Percentiles rank a stretch among this genome's conserved stretches.
Evolutionary conservation across 73 alveolate genomes (phyloP).

Genomic region (Paramecium biaurelia): DNA sequence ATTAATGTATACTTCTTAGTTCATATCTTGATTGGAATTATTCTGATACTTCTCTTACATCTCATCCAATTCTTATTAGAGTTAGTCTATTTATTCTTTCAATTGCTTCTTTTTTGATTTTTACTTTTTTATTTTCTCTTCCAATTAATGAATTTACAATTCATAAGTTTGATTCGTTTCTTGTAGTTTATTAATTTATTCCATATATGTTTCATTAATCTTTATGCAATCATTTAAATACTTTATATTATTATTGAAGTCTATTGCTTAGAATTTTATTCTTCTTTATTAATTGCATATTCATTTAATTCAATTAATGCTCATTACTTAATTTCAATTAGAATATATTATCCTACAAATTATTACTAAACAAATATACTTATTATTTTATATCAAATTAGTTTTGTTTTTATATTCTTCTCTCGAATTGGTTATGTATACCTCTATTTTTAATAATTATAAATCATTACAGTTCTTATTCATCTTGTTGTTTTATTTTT

Average conservation of each 20-base stretch:
- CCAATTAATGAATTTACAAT: neutral
- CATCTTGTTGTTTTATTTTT: neutral
- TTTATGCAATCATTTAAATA: neutral
- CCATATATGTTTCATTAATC: slow-evolving; percentile 16
- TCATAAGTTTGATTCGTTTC: neutral
- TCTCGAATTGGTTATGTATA: neutral
- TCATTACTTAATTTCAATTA: neutral
- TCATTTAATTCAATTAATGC: neutral
- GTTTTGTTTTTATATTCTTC: neutral
- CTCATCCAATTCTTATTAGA: slow-evolving; percentile 5
- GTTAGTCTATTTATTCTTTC: neutral
- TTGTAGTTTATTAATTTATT: neutral
- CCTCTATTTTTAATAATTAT: neutral
- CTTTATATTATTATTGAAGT: neutral
- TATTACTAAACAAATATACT: neutral
- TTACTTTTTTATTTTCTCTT: slow-evolving; percentile 19
- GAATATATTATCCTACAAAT: neutral
- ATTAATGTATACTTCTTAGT: neutral
- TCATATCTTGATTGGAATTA: neutral
- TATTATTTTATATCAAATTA: neutral
- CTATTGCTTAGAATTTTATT: slow-evolving; percentile 16
- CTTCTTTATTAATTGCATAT: slow-evolving; percentile 23
- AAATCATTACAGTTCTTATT: neutral
- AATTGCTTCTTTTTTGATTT: slow-evolving; percentile 13
- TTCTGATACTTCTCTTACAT: neutral